These are phyloP conservation scores for Sporormia fimetaria DNA, from an alignment of 495 filamentous ascomycete species.

Conservation along the genomic window DNA sequence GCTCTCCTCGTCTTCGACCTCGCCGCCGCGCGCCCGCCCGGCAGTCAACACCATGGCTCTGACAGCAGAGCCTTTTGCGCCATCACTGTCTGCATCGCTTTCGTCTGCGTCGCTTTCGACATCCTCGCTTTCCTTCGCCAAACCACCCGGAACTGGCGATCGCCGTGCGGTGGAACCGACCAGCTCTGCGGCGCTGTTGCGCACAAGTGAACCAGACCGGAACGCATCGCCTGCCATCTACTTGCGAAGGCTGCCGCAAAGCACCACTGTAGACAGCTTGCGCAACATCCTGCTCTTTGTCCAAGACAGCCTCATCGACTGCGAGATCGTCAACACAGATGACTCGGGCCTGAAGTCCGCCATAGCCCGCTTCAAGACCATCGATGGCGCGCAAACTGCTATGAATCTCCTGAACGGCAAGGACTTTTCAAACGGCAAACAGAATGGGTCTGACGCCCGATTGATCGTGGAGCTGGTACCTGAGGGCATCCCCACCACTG, in stretches of 20 bases:
- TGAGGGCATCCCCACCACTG: conserved; percentile 18
- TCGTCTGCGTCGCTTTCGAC: no score
- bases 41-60: conserved; percentile 20
- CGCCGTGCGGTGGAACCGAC: conserved; percentile 21
- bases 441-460: no score
- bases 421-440: conserved; percentile 59
- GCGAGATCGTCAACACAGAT: conserved; percentile 58
- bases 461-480: conserved; percentile 68
- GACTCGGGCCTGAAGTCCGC: conserved; percentile 66
- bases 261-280: conserved; percentile 59
- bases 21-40: conserved; percentile 23
- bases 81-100: no score
- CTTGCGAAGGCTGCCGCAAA: conserved; percentile 66
- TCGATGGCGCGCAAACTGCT: conserved; percentile 64
- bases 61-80: no score
- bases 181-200: conserved; percentile 20
- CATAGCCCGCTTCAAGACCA: conserved; percentile 60
- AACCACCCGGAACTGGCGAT: no score
- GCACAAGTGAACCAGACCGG: conserved; percentile 21
- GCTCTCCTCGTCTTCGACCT: conserved; percentile 27
- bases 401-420: conserved; percentile 69
- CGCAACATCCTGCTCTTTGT: conserved; percentile 77
- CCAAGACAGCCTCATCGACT: conserved; percentile 62
- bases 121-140: no score
- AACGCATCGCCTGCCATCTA: conserved; percentile 40